Evolutionary conservation across 1,284 basidiomycete species (phyloP).

Genomic region (Taiwanofungus camphoratus): DNA sequence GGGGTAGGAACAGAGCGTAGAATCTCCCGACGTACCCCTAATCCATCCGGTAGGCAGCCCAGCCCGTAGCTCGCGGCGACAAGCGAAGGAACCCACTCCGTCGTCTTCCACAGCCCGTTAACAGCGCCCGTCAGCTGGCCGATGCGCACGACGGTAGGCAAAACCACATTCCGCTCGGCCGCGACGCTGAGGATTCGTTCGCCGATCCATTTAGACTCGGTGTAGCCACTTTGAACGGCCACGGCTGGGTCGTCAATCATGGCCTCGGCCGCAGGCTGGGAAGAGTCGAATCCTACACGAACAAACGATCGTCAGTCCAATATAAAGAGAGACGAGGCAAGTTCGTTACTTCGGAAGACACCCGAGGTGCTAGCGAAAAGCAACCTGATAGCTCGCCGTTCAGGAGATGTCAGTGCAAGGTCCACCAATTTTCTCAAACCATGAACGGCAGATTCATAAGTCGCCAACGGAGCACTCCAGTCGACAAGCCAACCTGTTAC

Average conservation of each 20-base stretch:
- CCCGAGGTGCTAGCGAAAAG: constrained; percentile 6
- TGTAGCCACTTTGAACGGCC: constrained; percentile 17
- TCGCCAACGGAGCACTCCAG: neutral
- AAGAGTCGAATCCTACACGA: neutral
- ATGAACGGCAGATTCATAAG: neutral
- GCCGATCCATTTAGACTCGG: constrained; percentile 22
- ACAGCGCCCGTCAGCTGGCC: constrained; percentile 6
- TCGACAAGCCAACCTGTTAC: neutral
- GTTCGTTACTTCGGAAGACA: constrained; percentile 4
- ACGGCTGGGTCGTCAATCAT: constrained; percentile 13
- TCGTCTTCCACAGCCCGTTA: constrained; percentile 5
- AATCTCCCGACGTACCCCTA: neutral
- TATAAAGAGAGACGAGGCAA: neutral
- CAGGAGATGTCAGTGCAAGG: neutral
- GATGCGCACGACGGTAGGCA: constrained; percentile 3
- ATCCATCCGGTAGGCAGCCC: constrained; percentile 6
- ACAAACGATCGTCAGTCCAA: neutral
- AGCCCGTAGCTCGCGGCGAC: constrained; percentile 2
- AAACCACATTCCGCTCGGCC: neutral
- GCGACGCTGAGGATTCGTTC: constrained; percentile 22
- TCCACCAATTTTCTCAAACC: neutral
- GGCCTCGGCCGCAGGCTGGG: constrained; percentile 10
- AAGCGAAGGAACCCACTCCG: constrained; percentile 6
- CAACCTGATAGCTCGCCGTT: neutral
- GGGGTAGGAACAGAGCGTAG: neutral